Percentiles rank a stretch among this genome's conserved stretches.
Evolutionary conservation across 371 early-diverging fungal genomes (phyloP).

Genomic region (Apophysomyces sp.): DNA sequence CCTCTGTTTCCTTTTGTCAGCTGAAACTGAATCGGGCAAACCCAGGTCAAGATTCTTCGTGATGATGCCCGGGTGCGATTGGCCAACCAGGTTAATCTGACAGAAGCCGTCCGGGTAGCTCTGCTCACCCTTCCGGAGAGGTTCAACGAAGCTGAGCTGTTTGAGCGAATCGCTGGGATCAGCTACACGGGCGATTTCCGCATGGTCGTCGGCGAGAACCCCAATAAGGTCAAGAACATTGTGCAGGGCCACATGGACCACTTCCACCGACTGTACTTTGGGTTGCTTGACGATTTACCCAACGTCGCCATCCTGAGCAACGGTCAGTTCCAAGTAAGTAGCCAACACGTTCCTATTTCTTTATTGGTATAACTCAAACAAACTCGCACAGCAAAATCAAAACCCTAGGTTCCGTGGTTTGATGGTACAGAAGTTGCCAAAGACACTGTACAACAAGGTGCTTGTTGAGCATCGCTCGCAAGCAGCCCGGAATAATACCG

Average conservation of each 20-base stretch:
- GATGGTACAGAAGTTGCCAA: constrained; percentile 70
- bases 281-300: constrained; percentile 77
- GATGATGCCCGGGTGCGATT: constrained; percentile 87
- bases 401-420: constrained; percentile 56
- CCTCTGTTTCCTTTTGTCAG: background rate
- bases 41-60: constrained; percentile 75
- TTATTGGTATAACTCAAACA: background rate
- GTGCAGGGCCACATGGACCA: constrained; percentile 78
- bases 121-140: constrained; percentile 80
- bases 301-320: constrained; percentile 67
- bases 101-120: constrained; percentile 84
- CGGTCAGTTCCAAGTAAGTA: constrained; percentile 49
- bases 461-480: constrained; percentile 28
- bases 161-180: constrained; percentile 79
- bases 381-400: constrained; percentile 60
- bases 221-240: constrained; percentile 92
- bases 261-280: constrained; percentile 79
- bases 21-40: background rate
- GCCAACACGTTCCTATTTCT: background rate
- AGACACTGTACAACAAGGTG: constrained; percentile 53
- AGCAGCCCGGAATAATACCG: constrained; percentile 20
- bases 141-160: constrained; percentile 85
- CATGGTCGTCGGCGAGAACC: constrained; percentile 92
- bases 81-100: constrained; percentile 85
- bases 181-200: constrained; percentile 94